Base-by-base conservation (phyloP, 1,139 yeast species). In the Saccharomyces hybrid region DNA sequence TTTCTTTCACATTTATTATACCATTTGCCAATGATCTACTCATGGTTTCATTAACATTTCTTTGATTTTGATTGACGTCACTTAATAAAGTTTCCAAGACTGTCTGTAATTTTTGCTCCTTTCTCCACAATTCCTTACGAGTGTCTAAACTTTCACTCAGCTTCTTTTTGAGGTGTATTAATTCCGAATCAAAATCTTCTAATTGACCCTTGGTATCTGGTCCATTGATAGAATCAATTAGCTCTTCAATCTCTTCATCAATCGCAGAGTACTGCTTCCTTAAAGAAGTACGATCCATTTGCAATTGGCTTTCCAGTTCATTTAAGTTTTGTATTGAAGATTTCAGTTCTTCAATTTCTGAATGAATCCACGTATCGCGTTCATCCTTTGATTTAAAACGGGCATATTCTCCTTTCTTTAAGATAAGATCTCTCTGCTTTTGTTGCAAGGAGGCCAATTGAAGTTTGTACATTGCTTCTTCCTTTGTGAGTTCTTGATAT, bases 61-160 rank as follows among this genome's bases (percentile, higher is more conserved):
- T 78, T 56, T 81, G 84, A 1, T 90, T 84, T 53, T 73, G 74
- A 34, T 73, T 73, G 25, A 85, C 75, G 50, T 84, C 86, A 54
- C 79, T 80, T 14, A 74, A 73, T 20, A 83, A 70, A 0, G 88
- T 79, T 47, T 81, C 84, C 16, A 77, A 65, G 11, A 83, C 73
- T 34, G 86, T 79, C 58, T 79, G 80, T 41, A 78, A 69, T 60
- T 80, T 81, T 54, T 86, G 82, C 64, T 88, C 96, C 38, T 84
- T 83, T 66, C 97, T 81, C 97, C 97, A 89, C 14, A 85, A 70
- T 13, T 72, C 72, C 65, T 88, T 88, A 61, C 95, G 78, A 57
- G 80, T 76, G 64, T 91, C 97, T 14, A 80, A 76, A 31, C 82
- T 73, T 4, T 66, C 71, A n/a, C 73, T 69, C 28, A 81, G 75